Base-by-base conservation (phyloP, 2,329 filamentous ascomycete species). In the Rutstroemia sp. region DNA sequence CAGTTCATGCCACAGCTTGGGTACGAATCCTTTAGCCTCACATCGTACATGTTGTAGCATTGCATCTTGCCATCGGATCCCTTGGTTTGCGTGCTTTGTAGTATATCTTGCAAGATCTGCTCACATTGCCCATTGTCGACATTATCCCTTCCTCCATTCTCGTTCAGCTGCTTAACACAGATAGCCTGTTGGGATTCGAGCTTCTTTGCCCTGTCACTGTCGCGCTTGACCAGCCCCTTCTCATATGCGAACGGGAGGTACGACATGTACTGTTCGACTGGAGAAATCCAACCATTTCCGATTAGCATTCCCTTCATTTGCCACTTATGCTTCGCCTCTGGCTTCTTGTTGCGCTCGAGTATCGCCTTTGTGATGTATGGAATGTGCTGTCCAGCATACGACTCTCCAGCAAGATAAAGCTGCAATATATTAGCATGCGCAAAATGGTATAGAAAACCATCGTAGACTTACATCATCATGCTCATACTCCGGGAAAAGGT, bases 21-120 rank as follows among this genome's bases (percentile, higher is more conserved):
- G 71, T 82, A 90, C 6, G 75, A 75, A 71, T 99, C 94, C 61
- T 78, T 84, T 48, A 96, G 79, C 48, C 92, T 89, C 53, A 97
- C 81, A 70, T 99, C 94, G 72, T 99, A 99, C 89, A 97, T 96
- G 74, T 99, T 99, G 70, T 85, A 71, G 71, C 95, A 99, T 66
- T 83, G 71, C 46, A 52, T 59, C 44, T 80, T 70, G 50, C 78
- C 76, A 56, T 79, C 71, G 19, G 77, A 75, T 14, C 75, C 75
- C 38, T 74, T 75, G 52, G 80, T 77, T 57, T 77, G 73, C 2
- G 89, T 92, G 48, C 84, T 70, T 30, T 78, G 73, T 4, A 97
- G 79, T 51, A 97, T 82, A 9, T 83, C 75, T 56, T 84, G 79
- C 63, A 99, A 77, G 49, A 99, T 84, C 4, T 72, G 68, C 70